Evolutionary conservation across 2,329 filamentous ascomycete species (phyloP).

Genomic region (Juglanconis sp.): DNA sequence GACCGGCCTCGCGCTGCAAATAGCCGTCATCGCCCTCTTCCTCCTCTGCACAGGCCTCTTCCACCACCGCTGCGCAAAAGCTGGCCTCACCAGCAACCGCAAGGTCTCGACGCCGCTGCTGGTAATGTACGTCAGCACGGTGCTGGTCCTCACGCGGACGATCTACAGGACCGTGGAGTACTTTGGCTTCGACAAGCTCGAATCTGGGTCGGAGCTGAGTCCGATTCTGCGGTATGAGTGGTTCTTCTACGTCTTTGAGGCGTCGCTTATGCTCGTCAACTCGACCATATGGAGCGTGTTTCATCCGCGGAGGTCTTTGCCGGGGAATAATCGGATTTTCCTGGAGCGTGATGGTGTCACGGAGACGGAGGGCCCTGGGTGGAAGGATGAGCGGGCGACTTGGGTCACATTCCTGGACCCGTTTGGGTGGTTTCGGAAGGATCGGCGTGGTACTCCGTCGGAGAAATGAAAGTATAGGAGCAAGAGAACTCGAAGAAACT

Average conservation of each 20-base stretch:
- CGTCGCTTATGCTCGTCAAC: slow-evolving; percentile 49
- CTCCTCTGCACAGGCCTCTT: slow-evolving; percentile 45
- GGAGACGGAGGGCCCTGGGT: background rate
- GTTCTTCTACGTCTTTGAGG: slow-evolving; percentile 60
- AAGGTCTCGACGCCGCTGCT: slow-evolving; percentile 35
- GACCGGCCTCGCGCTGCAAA: slow-evolving; percentile 51
- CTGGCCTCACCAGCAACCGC: slow-evolving; percentile 31
- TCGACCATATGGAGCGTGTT: slow-evolving; percentile 46
- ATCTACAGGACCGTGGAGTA: slow-evolving; percentile 59
- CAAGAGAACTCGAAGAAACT: too few species aligned
- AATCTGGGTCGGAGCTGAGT: slow-evolving; percentile 35
- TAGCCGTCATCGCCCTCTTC: slow-evolving; percentile 50
- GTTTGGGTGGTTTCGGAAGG: background rate
- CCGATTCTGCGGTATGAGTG: slow-evolving; percentile 54
- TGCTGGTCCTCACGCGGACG: slow-evolving; percentile 50
- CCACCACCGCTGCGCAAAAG: slow-evolving; percentile 40
- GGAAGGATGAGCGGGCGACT: background rate
- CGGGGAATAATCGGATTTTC: slow-evolving; percentile 46
- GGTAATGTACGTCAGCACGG: slow-evolving; percentile 49
- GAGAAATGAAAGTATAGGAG: too few species aligned
- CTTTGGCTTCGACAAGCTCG: slow-evolving; percentile 39
- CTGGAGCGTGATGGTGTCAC: slow-evolving; percentile 38
- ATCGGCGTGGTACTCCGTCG: too few species aligned
- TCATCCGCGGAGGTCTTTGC: slow-evolving; percentile 50
- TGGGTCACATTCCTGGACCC: background rate